Evolutionary conservation across 1,284 basidiomycete species (phyloP).

Genomic region (Leccinum subfulvum): DNA sequence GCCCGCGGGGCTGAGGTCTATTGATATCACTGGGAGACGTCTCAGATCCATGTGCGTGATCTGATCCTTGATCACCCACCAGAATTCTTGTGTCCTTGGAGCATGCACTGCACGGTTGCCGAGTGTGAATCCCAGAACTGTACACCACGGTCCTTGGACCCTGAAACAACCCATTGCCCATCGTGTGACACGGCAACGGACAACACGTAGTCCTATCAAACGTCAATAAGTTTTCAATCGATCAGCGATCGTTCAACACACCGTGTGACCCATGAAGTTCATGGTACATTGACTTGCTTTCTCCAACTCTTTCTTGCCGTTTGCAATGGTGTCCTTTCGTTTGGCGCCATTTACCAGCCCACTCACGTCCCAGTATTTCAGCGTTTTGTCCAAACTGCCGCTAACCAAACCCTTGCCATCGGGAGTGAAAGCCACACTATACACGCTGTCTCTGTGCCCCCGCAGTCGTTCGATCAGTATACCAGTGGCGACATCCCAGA

Average conservation of each 20-base stretch:
- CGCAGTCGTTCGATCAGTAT: conserved; percentile 72
- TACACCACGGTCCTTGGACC: conserved; percentile 87
- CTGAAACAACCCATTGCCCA: conserved; percentile 85
- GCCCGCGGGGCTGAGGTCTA: conserved; percentile 76
- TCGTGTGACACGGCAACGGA: conserved; percentile 82
- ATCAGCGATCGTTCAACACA: conserved; percentile 33
- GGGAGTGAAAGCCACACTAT: conserved; percentile 85
- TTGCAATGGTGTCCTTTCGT: conserved; percentile 43
- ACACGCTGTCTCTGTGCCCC: conserved; percentile 84
- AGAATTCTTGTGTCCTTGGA: conserved; percentile 90
- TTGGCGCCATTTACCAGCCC: conserved; percentile 41
- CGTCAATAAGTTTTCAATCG: conserved; percentile 4
- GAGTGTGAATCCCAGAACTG: conserved; percentile 84
- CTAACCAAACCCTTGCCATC: conserved; percentile 80
- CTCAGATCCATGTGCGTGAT: conserved; percentile 16
- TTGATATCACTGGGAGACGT: conserved; percentile 67
- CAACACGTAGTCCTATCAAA: conserved; percentile 69
- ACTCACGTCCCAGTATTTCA: conserved; percentile 85
- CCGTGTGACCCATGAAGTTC: conserved; percentile 85
- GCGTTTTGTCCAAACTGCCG: conserved; percentile 83
- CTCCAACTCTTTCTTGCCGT: conserved; percentile 34
- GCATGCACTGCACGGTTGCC: conserved; percentile 76
- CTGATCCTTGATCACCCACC: conserved; percentile 36
- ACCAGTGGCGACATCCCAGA: conserved; percentile 82
- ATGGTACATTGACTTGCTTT: conserved; percentile 59